Percentiles rank a stretch among this genome's conserved stretches.
These are phyloP conservation scores for Lolium perenne DNA, from an alignment of 176 grass and related monocot genomes.

Conservation along the genomic window DNA sequence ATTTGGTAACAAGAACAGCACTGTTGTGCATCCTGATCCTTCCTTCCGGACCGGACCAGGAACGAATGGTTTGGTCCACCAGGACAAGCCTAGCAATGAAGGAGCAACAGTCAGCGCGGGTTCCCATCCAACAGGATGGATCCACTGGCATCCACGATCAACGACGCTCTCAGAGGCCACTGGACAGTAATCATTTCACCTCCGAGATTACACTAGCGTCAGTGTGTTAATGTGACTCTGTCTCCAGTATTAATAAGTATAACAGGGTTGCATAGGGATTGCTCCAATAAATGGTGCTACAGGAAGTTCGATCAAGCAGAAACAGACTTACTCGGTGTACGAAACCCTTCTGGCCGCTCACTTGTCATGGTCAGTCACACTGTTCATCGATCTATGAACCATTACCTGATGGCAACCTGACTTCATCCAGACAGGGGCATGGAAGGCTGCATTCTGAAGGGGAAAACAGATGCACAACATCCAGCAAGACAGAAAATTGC, in stretches of 20 bases:
- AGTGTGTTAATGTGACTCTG: no score
- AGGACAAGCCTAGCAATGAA: constrained; percentile 39
- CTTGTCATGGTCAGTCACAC: constrained; percentile 33
- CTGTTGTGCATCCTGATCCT: constrained; percentile 2
- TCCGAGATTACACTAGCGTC: no score
- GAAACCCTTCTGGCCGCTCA: constrained; percentile 19
- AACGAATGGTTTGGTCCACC: constrained; percentile 24
- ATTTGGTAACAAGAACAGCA: background rate
- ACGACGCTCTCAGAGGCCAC: background rate
- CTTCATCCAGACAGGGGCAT: background rate
- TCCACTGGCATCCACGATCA: constrained; percentile 11
- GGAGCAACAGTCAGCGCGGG: constrained; percentile 25
- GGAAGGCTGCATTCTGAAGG: background rate
- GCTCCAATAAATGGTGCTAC: background rate
- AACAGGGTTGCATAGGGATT: background rate
- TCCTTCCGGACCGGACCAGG: background rate
- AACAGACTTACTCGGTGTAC: background rate
- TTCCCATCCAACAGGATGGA: constrained; percentile 8
- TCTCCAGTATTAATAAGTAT: no score
- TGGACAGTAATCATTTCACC: no score
- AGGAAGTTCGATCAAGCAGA: background rate
- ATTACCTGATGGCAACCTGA: constrained; percentile 42
- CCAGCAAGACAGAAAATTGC: background rate
- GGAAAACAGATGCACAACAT: background rate
- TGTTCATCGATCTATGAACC: constrained; percentile 14